These are phyloP conservation scores for Ogataea thermomethanolica DNA, from an alignment of 805 yeast species.

Conservation along the genomic window DNA sequence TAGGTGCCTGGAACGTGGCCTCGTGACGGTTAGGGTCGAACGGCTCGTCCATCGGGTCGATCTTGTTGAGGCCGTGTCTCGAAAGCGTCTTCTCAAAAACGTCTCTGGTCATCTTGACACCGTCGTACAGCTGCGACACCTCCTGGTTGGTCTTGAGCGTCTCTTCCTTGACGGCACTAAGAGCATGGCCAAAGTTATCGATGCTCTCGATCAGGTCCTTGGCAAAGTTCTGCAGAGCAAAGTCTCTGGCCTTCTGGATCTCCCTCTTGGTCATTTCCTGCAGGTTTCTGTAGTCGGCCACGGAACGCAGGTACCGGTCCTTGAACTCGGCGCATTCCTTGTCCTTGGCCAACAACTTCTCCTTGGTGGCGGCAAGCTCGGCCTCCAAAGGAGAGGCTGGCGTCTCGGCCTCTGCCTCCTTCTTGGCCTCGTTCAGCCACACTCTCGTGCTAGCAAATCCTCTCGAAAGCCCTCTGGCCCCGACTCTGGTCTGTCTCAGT, in stretches of 20 bases:
- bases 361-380: slow-evolving; percentile 41
- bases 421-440: slow-evolving; percentile 31
- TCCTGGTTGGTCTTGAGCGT: slow-evolving; percentile 56
- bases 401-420: slow-evolving; percentile 14
- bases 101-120: slow-evolving; percentile 85
- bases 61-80: slow-evolving; percentile 75
- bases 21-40: slow-evolving; percentile 93
- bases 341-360: slow-evolving; percentile 56
- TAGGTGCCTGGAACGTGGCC: slow-evolving; percentile 85
- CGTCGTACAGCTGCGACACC: slow-evolving; percentile 74
- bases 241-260: slow-evolving; percentile 80
- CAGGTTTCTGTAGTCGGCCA: slow-evolving; percentile 89
- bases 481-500: background rate
- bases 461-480: slow-evolving; percentile 15
- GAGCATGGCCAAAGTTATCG: slow-evolving; percentile 86
- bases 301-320: slow-evolving; percentile 75
- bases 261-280: slow-evolving; percentile 90
- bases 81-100: slow-evolving; percentile 79
- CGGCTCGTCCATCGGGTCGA: slow-evolving; percentile 78
- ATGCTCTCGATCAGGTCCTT: slow-evolving; percentile 84
- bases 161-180: slow-evolving; percentile 65
- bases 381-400: slow-evolving; percentile 27
- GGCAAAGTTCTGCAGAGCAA: slow-evolving; percentile 89
- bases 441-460: slow-evolving; percentile 21
- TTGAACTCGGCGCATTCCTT: slow-evolving; percentile 78